Conservation (phyloP, 75 land plant species). For the Picea glauca region DNA sequence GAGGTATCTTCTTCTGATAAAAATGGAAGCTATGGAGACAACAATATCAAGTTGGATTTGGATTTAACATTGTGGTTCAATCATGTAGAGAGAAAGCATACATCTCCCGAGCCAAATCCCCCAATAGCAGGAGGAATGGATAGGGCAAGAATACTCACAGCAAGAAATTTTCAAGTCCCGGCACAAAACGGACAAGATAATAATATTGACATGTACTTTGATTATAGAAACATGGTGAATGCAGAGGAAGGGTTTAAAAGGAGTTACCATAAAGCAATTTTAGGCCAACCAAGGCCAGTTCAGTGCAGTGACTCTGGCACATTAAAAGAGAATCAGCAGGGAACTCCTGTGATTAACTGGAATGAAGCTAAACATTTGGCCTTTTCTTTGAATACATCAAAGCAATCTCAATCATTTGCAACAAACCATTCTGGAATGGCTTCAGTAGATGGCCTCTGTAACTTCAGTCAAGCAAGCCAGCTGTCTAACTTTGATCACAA, state of each 20-base stretch:
- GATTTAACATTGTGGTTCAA: constrained; percentile 7
- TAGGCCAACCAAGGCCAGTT: not conserved
- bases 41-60: not conserved
- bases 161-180: not conserved
- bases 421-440: not conserved
- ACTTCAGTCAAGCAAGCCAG: not conserved
- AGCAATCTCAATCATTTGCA: not conserved
- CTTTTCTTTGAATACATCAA: not conserved
- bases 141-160: not conserved
- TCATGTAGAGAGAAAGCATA: not conserved
- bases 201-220: not conserved
- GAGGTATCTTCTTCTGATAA: constrained; percentile 4
- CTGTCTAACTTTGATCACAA: not conserved
- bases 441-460: not conserved
- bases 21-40: not conserved
- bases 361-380: not conserved
- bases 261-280: constrained; percentile 3
- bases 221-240: not conserved
- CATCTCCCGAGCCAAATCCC: not conserved
- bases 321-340: not conserved
- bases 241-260: constrained; percentile 2
- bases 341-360: not conserved
- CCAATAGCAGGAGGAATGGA: not conserved
- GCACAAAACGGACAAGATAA: too few relatives aligned
- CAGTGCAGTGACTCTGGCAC: not conserved